Base-by-base conservation (phyloP, 345 rosid genomes). In the Gossypioides kirkii region DNA sequence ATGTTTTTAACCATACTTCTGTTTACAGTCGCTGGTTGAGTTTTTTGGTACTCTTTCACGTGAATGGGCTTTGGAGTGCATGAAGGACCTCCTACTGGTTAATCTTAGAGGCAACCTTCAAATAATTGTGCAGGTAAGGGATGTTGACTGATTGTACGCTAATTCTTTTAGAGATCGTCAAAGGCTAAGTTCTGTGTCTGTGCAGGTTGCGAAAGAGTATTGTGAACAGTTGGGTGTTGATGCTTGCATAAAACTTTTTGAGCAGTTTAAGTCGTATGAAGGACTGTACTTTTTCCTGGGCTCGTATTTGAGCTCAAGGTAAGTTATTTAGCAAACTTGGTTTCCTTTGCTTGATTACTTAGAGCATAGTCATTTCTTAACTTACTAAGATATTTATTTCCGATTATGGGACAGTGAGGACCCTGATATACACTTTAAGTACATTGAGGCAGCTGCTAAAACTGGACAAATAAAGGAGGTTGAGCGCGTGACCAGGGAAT, bases 61-160 rank as follows among this genome's bases (percentile, higher is more conserved):
- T 61, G 99, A 96, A 66, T 96, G 99, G 99, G 99, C 97, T 74
- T 80, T 96, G 83, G 99, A 96, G 83, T 96, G 99, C 90, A 96
- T 96, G 98, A 96, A 93, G 83, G 99, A 96, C 81, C 98, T 96
- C 72, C 77, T 93, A 63, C 83, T 96, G 76, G 98, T 91, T 77
- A 96, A 96, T 80, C 81, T 89, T 64, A 87, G 99, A 67, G 99
- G 87, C 80, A 96, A 96, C 77, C 95, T 96, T 77, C 99, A 96
- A 87, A 96, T 96, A 79, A 96, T 96, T 38, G 99, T 96, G 77
- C 99, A 96, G 91, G 97, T 87, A 80, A n/a, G 54, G 70, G 12
- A 45, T 80, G 69, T 72, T 74, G 59, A 75, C 41, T 36, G 12
- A 6, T 71, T 65, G 61, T 72, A 45, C 64, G 69, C 43, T 47